A percentile compares a stretch with the other conserved stretches of the same genome.
Conservation (phyloP, 352 stramenopile species). For the Elongisporangium undulatum region DNA sequence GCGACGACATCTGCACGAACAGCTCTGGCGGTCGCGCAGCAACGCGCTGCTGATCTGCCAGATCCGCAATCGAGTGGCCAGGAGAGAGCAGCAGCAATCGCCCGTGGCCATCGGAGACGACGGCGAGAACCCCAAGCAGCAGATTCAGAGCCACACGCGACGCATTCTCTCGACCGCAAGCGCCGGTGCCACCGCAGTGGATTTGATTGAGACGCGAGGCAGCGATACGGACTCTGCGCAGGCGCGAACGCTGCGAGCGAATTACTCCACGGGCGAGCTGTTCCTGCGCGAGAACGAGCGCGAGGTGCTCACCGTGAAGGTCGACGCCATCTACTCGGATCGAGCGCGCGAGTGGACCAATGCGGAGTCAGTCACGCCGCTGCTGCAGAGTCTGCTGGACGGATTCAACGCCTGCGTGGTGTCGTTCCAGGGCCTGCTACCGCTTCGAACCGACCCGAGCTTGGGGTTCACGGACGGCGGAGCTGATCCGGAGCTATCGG, state of each 20-base stretch:
- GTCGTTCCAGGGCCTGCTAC: constrained; percentile 43
- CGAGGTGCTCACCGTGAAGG: constrained; percentile 37
- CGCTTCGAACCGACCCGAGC: constrained; percentile 12
- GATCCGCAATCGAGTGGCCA: constrained; percentile 33
- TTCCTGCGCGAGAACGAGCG: constrained; percentile 15
- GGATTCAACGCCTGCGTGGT: constrained; percentile 61
- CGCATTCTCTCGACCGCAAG: neutral
- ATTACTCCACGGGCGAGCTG: neutral
- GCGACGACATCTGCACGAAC: constrained; percentile 61
- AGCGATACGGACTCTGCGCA: neutral
- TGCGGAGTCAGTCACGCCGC: constrained; percentile 48
- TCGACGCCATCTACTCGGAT: constrained; percentile 64
- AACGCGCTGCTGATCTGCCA: constrained; percentile 66
- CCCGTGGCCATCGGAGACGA: neutral
- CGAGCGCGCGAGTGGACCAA: constrained; percentile 51
- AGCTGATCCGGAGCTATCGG: neutral
- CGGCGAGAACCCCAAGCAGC: neutral
- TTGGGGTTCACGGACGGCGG: constrained; percentile 5
- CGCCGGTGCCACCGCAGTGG: neutral
- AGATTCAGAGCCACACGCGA: neutral
- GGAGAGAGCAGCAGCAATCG: neutral
- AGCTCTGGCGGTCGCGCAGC: constrained; percentile 50
- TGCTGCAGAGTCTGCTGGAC: constrained; percentile 65
- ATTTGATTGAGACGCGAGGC: neutral
- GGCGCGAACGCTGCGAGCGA: neutral